Evolutionary conservation across 2,329 filamentous ascomycete species (phyloP), one percentile per base, ranked within the genome.

Genomic region (Xylaria sp.): DNA sequence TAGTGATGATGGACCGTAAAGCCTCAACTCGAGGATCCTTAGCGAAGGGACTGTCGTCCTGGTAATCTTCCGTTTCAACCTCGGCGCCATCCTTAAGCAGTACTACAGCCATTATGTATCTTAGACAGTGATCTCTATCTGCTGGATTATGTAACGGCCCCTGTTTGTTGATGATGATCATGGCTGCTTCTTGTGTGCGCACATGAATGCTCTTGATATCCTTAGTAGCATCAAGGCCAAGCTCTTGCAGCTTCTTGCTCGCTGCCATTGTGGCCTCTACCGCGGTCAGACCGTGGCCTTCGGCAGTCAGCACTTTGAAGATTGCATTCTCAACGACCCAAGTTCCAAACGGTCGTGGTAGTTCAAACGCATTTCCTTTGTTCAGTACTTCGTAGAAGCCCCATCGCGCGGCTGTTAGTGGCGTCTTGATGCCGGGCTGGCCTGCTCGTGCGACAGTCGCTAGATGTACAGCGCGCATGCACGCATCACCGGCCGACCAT

Each of bases 401-500:
- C 75, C 77, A 82, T 15, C 75, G 74, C 3, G 75, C 67, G 1
- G 75, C 70, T 5, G 75, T 79, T 52, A 83, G 71, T 0, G 75
- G 77, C 0, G 74, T 75, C 3, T 6, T 78, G 75, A 4, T 49
- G 6, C 73, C 73, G 12, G 73, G 71, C 52, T 73, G 73, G 4
- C 73, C 71, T 12, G 71, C 60, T 18, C 63, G 64, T 0, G 75
- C 75, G 0, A 82, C 68, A 2, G 79, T 66, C 1, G 77, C 77
- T 13, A 83, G 71, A 28, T 82, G 79, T 4, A 83, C 79, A 8
- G 81, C 82, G 33, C 80, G 76, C 72, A 79, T 80, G 41, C 79
- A 79, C 1, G 82, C 81, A 71, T 82, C 80, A 1, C 80, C 82
- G 0, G 76, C 81, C 1, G 81, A 81, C 82, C 82, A 83, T 0